Conservation (phyloP, 176 grass and related monocot genomes). For the Aegilops longissima region DNA sequence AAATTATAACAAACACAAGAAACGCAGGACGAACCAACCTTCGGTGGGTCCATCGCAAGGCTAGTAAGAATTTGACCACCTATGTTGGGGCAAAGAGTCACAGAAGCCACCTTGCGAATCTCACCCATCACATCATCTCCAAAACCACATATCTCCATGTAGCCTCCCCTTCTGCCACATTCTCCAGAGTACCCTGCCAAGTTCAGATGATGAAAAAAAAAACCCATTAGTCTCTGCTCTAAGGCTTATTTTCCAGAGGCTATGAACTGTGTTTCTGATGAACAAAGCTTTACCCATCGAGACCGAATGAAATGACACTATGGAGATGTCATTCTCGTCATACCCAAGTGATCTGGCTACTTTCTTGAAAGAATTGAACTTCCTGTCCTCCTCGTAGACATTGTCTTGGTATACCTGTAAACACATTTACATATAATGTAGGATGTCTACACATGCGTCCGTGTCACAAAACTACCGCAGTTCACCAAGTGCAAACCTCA, state of each 20-base stretch:
- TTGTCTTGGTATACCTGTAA: constrained; percentile 78
- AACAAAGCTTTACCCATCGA: constrained; percentile 56
- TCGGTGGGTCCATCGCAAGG: constrained; percentile 78
- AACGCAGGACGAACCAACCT: constrained; percentile 43
- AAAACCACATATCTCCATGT: constrained; percentile 80
- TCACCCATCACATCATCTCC: constrained; percentile 47
- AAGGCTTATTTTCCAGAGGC: background rate
- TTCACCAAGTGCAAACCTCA: constrained; percentile 41
- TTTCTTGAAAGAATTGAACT: constrained; percentile 72
- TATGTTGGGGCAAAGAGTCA: constrained; percentile 81
- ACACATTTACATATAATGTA: background rate
- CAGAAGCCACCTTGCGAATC: constrained; percentile 75
- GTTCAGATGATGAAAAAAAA: background rate
- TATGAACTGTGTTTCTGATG: background rate
- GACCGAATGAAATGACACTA: constrained; percentile 66
- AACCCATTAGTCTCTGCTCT: background rate
- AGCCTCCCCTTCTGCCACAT: constrained; percentile 80
- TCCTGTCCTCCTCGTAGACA: constrained; percentile 53
- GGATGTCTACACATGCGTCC: background rate
- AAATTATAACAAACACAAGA: background rate
- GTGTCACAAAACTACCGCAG: background rate
- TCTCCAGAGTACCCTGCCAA: constrained; percentile 70
- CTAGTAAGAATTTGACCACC: constrained; percentile 66
- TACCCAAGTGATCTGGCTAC: constrained; percentile 70
- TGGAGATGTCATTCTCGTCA: constrained; percentile 31